Conservation (phyloP, 495 filamentous ascomycete species). For the Penicillium longicatenatum region DNA sequence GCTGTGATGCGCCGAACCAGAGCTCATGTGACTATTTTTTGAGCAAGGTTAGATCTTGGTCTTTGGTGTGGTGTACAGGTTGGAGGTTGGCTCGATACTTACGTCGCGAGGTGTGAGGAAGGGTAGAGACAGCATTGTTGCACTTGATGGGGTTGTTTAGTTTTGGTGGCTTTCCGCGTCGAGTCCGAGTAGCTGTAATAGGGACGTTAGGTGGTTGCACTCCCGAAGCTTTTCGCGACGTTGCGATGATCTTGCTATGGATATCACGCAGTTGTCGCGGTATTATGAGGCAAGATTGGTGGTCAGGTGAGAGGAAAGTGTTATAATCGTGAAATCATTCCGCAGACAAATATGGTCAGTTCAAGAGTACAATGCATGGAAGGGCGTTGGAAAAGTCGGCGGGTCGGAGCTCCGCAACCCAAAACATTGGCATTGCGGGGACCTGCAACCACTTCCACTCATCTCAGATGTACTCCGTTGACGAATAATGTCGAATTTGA, state of each 20-base stretch:
- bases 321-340: neutral
- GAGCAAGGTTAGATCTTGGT: slow-evolving; percentile 10
- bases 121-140: slow-evolving; percentile 67
- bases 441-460: neutral
- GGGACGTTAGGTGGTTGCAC: neutral
- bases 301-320: neutral
- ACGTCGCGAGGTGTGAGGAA: slow-evolving; percentile 72
- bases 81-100: slow-evolving; percentile 28
- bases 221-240: neutral
- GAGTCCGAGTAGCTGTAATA: neutral
- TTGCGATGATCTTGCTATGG: neutral
- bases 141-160: neutral
- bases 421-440: slow-evolving; percentile 7
- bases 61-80: neutral
- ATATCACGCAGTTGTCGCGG: neutral
- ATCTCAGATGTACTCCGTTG: too few species aligned
- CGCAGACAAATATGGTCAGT: neutral
- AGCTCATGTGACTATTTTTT: slow-evolving; percentile 62
- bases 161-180: neutral
- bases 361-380: neutral
- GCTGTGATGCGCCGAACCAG: slow-evolving; percentile 64
- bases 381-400: slow-evolving; percentile 3
- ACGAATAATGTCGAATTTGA: too few species aligned
- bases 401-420: neutral
- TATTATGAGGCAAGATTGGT: neutral